Conservation (phyloP, 164 flowering plant species). For the Warburgia ugandensis region DNA sequence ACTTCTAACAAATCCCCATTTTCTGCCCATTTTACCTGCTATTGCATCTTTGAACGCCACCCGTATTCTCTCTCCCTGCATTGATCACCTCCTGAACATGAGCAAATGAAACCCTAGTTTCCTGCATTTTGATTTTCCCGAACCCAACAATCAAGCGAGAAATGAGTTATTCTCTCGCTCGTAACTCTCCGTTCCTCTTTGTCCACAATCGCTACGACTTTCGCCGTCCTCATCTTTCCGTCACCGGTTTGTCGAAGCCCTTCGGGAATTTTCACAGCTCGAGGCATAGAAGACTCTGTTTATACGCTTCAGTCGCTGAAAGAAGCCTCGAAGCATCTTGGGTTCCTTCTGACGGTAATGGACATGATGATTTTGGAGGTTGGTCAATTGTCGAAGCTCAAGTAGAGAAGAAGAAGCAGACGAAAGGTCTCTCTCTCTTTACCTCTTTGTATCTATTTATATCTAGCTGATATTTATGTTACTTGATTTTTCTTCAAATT, state of each 20-base stretch:
- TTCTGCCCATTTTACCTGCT: too few species aligned
- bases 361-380: slow-evolving; percentile 39
- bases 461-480: neutral
- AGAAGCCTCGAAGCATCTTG: slow-evolving; percentile 26
- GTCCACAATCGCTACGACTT: slow-evolving; percentile 5
- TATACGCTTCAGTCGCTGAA: slow-evolving; percentile 18
- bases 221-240: slow-evolving; percentile 12
- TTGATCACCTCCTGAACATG: neutral
- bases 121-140: neutral
- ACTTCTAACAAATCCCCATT: too few species aligned
- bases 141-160: neutral
- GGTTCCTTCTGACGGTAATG: slow-evolving; percentile 23
- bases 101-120: slow-evolving; percentile 13
- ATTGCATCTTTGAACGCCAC: too few species aligned
- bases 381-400: slow-evolving; percentile 40
- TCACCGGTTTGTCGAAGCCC: slow-evolving; percentile 9
- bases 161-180: slow-evolving; percentile 12
- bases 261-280: slow-evolving; percentile 5
- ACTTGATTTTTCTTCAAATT: slow-evolving; percentile 21
- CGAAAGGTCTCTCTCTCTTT: slow-evolving; percentile 25
- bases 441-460: neutral
- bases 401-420: slow-evolving; percentile 12
- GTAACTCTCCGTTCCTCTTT: too few species aligned
- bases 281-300: slow-evolving; percentile 2
- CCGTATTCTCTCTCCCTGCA: too few species aligned